A percentile compares a stretch with the other conserved stretches of the same genome.
These are phyloP conservation scores for Tetrastigma voinierianum DNA, from an alignment of 164 flowering plant species.

Conservation along the genomic window DNA sequence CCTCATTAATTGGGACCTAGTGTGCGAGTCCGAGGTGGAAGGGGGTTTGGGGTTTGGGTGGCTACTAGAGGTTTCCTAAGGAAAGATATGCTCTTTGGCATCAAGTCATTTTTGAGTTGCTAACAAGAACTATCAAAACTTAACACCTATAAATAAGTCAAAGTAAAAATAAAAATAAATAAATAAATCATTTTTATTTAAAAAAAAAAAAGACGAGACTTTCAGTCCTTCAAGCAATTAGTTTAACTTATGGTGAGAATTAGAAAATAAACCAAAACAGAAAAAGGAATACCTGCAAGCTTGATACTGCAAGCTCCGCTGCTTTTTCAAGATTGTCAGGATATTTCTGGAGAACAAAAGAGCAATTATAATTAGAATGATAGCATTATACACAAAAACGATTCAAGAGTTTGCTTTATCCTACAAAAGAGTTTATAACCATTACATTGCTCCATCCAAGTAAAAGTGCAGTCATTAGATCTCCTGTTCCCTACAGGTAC, in stretches of 20 bases:
- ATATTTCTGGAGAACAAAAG: slow-evolving; percentile 59
- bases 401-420: background rate
- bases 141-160: no score
- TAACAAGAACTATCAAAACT: no score
- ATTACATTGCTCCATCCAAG: slow-evolving; percentile 99
- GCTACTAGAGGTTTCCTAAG: no score
- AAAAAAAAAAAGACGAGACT: background rate
- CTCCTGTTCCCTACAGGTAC: slow-evolving; percentile 90
- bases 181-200: no score
- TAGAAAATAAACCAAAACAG: background rate
- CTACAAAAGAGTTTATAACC: background rate
- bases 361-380: slow-evolving; percentile 3
- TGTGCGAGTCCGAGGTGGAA: no score
- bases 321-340: slow-evolving; percentile 84
- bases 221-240: background rate
- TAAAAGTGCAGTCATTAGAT: slow-evolving; percentile 91
- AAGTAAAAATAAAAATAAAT: no score
- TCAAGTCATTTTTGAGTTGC: no score
- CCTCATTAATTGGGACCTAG: no score
- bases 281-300: slow-evolving; percentile 75
- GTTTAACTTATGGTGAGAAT: background rate
- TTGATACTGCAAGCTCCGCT: slow-evolving; percentile 96
- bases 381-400: background rate
- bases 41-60: no score
- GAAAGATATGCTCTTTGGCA: no score